Evolutionary conservation across 2,329 filamentous ascomycete genomes (phyloP).

Genomic region (Fusarium fujikuroi): DNA sequence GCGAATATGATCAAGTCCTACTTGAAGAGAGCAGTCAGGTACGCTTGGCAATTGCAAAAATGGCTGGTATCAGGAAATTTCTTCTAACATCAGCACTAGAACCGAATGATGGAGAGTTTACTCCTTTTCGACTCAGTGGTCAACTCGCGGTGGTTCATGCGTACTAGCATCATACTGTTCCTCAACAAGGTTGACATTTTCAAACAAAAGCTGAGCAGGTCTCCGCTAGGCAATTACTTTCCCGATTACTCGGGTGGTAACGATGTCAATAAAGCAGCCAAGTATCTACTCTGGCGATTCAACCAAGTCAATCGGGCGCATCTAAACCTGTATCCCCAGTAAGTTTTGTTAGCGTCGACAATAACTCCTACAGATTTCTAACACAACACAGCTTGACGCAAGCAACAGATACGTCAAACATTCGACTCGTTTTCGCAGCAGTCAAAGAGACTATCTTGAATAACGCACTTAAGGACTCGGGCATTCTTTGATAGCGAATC

Average conservation of each 20-base stretch:
- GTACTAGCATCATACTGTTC: constrained; percentile 98
- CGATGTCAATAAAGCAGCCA: constrained; percentile 97
- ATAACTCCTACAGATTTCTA: constrained; percentile 8
- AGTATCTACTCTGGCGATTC: constrained; percentile 97
- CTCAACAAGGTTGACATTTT: constrained; percentile 99
- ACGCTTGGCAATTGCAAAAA: constrained; percentile 39
- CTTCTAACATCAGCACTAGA: constrained; percentile 64
- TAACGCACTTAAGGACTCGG: constrained; percentile 97
- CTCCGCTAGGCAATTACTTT: constrained; percentile 93
- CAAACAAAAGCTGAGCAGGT: constrained; percentile 90
- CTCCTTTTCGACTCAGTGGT: constrained; percentile 98
- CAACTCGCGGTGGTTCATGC: constrained; percentile 99
- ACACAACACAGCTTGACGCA: constrained; percentile 80
- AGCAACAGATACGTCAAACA: constrained; percentile 98
- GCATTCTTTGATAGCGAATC: constrained; percentile 76
- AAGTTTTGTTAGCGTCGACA: constrained; percentile 52
- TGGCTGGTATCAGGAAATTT: background rate
- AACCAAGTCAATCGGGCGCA: constrained; percentile 98
- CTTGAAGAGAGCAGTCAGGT: constrained; percentile 96
- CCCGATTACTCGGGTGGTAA: constrained; percentile 97
- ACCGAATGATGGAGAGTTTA: constrained; percentile 99
- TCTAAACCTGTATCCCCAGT: constrained; percentile 98
- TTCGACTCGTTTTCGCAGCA: constrained; percentile 95
- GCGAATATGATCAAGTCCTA: constrained; percentile 97
- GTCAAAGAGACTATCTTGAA: constrained; percentile 99